phyloP scores from a whole-genome alignment of 2,329 filamentous ascomycete species.

The Aspergillus sp. region DNA sequence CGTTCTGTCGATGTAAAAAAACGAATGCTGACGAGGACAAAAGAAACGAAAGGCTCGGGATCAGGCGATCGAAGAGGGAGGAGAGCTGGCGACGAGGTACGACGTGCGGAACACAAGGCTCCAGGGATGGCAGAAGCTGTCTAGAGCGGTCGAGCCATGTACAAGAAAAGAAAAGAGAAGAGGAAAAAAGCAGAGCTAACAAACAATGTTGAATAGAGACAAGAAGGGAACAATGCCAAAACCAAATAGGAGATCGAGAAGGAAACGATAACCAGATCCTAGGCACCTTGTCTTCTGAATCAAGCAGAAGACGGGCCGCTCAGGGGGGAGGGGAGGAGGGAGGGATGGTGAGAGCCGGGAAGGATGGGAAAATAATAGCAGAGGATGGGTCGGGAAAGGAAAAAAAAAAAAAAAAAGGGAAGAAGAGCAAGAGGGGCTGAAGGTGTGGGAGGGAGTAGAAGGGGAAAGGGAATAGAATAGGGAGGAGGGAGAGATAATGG shows the following conservation, averaged over 20 bases:
- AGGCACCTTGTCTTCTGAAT: constrained; percentile 32
- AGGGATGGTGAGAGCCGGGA: constrained; percentile 17
- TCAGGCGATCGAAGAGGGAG: constrained; percentile 27
- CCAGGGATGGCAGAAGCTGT: constrained; percentile 28
- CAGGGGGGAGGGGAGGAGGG: constrained; percentile 18
- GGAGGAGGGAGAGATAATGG: constrained; percentile 35
- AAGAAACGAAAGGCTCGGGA: constrained; percentile 32
- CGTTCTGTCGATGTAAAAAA: constrained; percentile 23
- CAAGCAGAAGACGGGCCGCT: constrained; percentile 34
- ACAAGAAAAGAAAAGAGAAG: constrained; percentile 25
- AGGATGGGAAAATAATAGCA: constrained; percentile 26
- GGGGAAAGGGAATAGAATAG: constrained; percentile 27
- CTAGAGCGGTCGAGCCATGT: constrained; percentile 37
- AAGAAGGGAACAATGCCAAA: constrained; percentile 13
- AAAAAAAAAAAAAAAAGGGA: constrained; percentile 30
- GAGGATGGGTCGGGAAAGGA: constrained; percentile 23
- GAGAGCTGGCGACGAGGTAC: constrained; percentile 31
- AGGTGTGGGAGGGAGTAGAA: constrained; percentile 20
- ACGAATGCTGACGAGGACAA: constrained; percentile 28
- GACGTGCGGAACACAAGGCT: constrained; percentile 31
- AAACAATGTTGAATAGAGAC: constrained; percentile 13
- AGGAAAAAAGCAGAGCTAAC: background rate
- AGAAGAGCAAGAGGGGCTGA: constrained; percentile 28
- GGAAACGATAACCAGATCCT: constrained; percentile 29
- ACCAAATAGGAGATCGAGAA: constrained; percentile 20